A percentile compares a stretch with the other conserved stretches of the same genome.
These are phyloP conservation scores for Grosmannia clavigera DNA, from an alignment of 2,329 filamentous ascomycete genomes.

Conservation along the genomic window DNA sequence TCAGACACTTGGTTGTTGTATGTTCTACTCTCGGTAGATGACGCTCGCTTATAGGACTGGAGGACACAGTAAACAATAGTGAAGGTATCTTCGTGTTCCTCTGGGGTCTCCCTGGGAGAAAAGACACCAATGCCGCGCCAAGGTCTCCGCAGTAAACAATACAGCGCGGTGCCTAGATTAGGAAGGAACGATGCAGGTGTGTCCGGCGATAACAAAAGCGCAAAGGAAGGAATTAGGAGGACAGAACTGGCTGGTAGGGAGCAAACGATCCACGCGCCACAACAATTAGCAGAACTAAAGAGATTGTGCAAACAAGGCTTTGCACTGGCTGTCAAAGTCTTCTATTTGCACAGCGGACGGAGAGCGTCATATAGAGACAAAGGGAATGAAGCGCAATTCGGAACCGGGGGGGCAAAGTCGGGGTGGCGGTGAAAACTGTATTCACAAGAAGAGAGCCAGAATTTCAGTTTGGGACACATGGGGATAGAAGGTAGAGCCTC, in stretches of 20 bases:
- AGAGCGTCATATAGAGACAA: not conserved
- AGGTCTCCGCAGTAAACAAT: not conserved
- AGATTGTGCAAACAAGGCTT: not conserved
- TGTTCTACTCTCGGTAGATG: too few species aligned
- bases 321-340: not conserved
- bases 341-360: not conserved
- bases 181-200: not conserved
- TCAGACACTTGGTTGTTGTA: too few species aligned
- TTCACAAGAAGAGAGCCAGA: not conserved
- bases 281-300: not conserved
- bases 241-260: not conserved
- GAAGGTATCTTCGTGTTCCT: too few species aligned
- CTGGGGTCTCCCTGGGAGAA: not conserved
- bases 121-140: not conserved
- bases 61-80: too few species aligned
- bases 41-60: too few species aligned
- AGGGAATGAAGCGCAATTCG: not conserved
- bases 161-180: not conserved
- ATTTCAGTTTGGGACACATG: not conserved
- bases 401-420: not conserved
- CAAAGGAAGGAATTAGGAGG: not conserved
- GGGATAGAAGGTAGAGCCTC: not conserved
- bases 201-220: not conserved
- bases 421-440: not conserved
- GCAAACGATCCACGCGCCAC: not conserved